A percentile compares a stretch with the other conserved stretches of the same genome.
phyloP scores from a whole-genome alignment of 768 basidiomycete genomes.

The Neoboletus magnificus region DNA sequence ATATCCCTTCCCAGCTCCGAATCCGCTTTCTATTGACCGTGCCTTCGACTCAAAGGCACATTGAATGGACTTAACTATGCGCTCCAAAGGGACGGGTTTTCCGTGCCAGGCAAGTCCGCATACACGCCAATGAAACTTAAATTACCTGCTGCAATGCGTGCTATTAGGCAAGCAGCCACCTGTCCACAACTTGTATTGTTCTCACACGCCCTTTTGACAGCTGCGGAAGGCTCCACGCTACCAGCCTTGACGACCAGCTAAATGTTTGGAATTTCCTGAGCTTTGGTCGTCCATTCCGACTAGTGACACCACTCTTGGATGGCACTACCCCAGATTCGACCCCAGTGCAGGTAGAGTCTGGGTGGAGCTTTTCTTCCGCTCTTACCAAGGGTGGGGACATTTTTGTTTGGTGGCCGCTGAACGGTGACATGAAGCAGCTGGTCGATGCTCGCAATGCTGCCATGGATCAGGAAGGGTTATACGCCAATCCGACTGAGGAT shows the following conservation, averaged over 20 bases:
- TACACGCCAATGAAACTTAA: conserved; percentile 52
- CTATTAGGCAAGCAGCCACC: conserved; percentile 52
- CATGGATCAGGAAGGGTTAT: conserved; percentile 42
- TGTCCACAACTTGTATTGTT: neutral
- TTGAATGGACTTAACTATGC: conserved; percentile 46
- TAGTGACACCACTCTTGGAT: conserved; percentile 41
- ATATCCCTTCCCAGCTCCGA: neutral
- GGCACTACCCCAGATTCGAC: conserved; percentile 43
- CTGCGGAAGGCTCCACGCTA: conserved; percentile 74
- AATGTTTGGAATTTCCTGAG: conserved; percentile 72
- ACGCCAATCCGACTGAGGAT: conserved; percentile 33
- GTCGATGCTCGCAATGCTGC: conserved; percentile 39
- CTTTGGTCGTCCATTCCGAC: conserved; percentile 76
- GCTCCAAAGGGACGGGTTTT: conserved; percentile 52
- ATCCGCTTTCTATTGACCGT: conserved; percentile 2
- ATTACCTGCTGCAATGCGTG: conserved; percentile 56
- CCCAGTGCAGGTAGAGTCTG: conserved; percentile 68
- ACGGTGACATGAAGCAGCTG: conserved; percentile 38
- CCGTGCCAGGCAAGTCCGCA: conserved; percentile 49
- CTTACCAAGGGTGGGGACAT: conserved; percentile 72
- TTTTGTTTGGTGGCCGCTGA: conserved; percentile 71
- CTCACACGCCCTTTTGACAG: conserved; percentile 37
- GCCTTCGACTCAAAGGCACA: conserved; percentile 49
- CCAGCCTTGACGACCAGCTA: conserved; percentile 55
- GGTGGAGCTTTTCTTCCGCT: conserved; percentile 76